phyloP scores from a whole-genome alignment of 2,329 filamentous ascomycete species.

The Leptographium lundbergii region DNA sequence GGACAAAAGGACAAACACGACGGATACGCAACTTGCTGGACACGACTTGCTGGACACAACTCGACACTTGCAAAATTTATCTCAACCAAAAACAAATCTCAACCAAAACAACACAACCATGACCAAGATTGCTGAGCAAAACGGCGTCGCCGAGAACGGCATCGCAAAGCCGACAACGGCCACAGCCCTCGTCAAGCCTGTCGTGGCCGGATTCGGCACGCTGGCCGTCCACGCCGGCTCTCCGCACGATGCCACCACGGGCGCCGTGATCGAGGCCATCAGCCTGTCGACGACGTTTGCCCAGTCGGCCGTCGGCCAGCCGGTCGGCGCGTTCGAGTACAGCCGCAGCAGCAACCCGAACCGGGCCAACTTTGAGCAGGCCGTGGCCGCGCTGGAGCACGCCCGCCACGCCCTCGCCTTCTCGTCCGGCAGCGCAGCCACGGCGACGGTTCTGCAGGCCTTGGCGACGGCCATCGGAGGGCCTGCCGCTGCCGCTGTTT shows the following conservation, averaged over 20 bases:
- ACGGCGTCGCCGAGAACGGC: background rate
- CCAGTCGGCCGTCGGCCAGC: slow-evolving; percentile 78
- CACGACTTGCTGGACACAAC: too few relatives aligned
- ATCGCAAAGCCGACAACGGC: background rate
- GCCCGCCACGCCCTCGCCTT: slow-evolving; percentile 90
- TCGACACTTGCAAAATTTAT: too few relatives aligned
- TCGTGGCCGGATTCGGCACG: slow-evolving; percentile 59
- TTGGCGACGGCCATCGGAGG: slow-evolving; percentile 43
- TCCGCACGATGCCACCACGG: slow-evolving; percentile 80
- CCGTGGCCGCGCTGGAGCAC: slow-evolving; percentile 84
- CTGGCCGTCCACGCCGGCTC: slow-evolving; percentile 89
- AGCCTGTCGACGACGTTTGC: slow-evolving; percentile 93
- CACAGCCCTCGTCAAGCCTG: background rate
- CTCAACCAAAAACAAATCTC: too few relatives aligned
- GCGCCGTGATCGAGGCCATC: slow-evolving; percentile 92
- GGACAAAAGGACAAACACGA: too few relatives aligned
- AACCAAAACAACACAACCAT: too few relatives aligned
- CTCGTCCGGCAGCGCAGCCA: slow-evolving; percentile 86
- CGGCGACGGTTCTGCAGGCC: slow-evolving; percentile 84
- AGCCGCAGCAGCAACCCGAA: slow-evolving; percentile 90
- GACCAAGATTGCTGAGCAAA: too few relatives aligned
- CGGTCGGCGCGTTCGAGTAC: slow-evolving; percentile 86
- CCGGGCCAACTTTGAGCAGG: slow-evolving; percentile 83
- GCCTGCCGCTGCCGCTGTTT: too few relatives aligned
- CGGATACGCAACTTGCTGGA: too few relatives aligned